Evolutionary conservation across 2,329 filamentous ascomycete genomes (phyloP).

Genomic region (Botrytis paeoniae): DNA sequence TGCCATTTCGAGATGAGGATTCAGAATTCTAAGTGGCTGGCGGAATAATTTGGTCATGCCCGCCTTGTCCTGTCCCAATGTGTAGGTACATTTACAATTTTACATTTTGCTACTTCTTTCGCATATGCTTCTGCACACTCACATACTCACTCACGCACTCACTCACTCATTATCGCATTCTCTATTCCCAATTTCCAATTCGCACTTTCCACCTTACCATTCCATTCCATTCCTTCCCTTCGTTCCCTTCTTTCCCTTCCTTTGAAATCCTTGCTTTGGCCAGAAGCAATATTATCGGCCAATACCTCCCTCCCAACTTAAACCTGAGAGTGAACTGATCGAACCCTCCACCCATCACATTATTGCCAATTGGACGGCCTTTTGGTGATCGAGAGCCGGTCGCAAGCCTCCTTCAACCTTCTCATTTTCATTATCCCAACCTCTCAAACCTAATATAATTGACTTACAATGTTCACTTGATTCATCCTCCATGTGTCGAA

Average conservation of each 20-base stretch:
- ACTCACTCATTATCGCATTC: neutral
- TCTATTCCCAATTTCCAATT: neutral
- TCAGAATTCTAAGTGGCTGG: neutral
- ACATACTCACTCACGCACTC: neutral
- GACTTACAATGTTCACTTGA: slow-evolving; percentile 2
- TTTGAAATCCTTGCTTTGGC: neutral
- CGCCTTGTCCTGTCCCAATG: neutral
- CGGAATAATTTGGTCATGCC: neutral
- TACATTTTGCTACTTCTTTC: neutral
- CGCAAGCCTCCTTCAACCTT: slow-evolving; percentile 15
- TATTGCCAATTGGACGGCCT: slow-evolving; percentile 9
- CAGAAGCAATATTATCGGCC: slow-evolving; percentile 1
- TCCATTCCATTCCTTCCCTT: neutral
- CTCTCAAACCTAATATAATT: neutral
- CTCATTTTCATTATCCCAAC: neutral
- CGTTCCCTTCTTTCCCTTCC: neutral
- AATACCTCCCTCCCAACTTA: too few relatives aligned
- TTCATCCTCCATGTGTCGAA: slow-evolving; percentile 31
- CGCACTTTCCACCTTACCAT: neutral
- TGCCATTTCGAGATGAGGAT: slow-evolving; percentile 3
- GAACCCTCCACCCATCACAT: neutral
- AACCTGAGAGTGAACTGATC: neutral
- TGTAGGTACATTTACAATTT: neutral
- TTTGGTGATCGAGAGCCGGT: slow-evolving; percentile 11
- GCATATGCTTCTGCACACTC: neutral